phyloP scores from a whole-genome alignment of 345 rosid species.

The Clausena lansium region DNA sequence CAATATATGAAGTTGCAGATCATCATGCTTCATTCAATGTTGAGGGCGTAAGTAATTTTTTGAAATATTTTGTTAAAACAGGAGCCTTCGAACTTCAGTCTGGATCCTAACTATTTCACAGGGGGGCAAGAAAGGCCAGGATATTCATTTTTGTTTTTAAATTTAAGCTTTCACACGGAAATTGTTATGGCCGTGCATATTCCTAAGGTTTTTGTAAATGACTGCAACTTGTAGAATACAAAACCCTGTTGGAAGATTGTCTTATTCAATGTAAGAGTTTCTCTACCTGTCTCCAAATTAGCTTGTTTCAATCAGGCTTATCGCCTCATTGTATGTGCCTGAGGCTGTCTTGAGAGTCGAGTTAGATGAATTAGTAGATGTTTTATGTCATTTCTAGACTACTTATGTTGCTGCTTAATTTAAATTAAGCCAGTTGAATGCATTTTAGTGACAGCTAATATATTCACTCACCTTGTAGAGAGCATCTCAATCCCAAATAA shows the following conservation, averaged over 20 bases:
- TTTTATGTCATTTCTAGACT: too few species aligned
- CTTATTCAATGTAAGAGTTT: not conserved
- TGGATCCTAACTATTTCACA: not conserved
- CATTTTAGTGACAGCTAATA: not conserved
- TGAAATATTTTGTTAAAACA: not conserved
- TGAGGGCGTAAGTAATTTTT: not conserved
- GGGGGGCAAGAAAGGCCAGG: not conserved
- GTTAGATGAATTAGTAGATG: too few species aligned
- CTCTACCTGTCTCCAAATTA: not conserved
- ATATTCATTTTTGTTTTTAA: not conserved
- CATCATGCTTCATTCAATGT: not conserved
- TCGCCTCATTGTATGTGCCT: not conserved
- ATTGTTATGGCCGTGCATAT: slow-evolving; percentile 3
- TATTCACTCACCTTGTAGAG: too few species aligned
- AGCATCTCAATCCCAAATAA: too few species aligned
- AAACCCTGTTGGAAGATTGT: not conserved
- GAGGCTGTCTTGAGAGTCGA: not conserved
- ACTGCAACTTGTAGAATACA: slow-evolving; percentile 10
- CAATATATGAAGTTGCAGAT: slow-evolving; percentile 2
- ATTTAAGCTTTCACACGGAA: slow-evolving; percentile 6
- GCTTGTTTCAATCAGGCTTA: not conserved
- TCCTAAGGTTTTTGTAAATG: slow-evolving; percentile 12
- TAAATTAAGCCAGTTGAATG: not conserved
- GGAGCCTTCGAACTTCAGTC: not conserved
- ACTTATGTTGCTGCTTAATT: too few species aligned